Percentiles rank a stretch among this genome's conserved stretches.
Evolutionary conservation across 176 grass and related monocot species (phyloP).

Genomic region (barley (Hordeum vulgare)): DNA sequence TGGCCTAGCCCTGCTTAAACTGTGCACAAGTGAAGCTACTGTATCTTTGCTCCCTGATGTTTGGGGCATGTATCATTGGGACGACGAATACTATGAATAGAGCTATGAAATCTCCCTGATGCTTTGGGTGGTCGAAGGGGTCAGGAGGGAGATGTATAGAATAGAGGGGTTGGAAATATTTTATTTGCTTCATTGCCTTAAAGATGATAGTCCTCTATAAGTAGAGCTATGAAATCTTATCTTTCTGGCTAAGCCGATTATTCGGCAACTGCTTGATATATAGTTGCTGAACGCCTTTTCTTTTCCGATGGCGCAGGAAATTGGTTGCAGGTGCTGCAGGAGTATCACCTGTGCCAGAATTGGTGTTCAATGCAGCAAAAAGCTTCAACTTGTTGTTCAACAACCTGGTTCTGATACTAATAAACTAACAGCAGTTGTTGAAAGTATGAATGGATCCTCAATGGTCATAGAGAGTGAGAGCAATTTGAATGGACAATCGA

Average conservation of each 20-base stretch:
- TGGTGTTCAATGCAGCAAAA: constrained; percentile 1
- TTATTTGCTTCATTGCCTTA: not conserved
- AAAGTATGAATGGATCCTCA: constrained; percentile 12
- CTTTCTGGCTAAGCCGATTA: not conserved
- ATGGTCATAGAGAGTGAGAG: not conserved
- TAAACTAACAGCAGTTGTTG: not conserved
- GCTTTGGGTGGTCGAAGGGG: not conserved
- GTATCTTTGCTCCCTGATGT: not conserved
- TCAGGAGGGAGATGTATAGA: not conserved
- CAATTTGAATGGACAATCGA: constrained; percentile 2
- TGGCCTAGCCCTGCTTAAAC: not conserved
- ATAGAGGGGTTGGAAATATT: not conserved
- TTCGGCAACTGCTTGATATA: not conserved
- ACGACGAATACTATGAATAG: no score
- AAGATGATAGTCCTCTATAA: not conserved
- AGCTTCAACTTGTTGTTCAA: not conserved
- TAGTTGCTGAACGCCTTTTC: not conserved
- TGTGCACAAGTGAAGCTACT: not conserved
- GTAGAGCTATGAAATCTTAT: not conserved
- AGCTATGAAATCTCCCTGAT: no score
- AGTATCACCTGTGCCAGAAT: not conserved
- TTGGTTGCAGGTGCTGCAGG: constrained; percentile 16
- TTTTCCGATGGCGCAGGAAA: constrained; percentile 25
- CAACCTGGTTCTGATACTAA: not conserved
- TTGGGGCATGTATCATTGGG: not conserved